Evolutionary conservation across 371 early-diverging fungal species (phyloP).

Genomic region (Mucor circinelloides): DNA sequence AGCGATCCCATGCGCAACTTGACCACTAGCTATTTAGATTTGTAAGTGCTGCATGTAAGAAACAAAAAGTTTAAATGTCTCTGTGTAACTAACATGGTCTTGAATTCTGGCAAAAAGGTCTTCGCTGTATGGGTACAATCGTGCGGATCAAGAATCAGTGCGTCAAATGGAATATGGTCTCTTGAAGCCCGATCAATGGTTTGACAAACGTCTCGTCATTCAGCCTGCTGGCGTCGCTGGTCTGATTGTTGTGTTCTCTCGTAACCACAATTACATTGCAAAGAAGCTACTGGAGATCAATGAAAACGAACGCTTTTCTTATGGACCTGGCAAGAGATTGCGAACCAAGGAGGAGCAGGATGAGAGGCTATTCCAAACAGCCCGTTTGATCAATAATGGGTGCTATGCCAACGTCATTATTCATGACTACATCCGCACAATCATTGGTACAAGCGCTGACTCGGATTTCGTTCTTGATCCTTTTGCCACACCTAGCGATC

Average conservation of each 20-base stretch:
- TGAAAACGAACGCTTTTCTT: slow-evolving; percentile 45
- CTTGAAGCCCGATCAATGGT: slow-evolving; percentile 56
- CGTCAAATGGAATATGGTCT: slow-evolving; percentile 46
- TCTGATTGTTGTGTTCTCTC: slow-evolving; percentile 50
- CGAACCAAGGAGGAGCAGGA: slow-evolving; percentile 42
- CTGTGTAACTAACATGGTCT: not conserved
- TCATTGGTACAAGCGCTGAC: slow-evolving; percentile 42
- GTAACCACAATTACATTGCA: slow-evolving; percentile 62
- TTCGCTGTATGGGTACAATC: slow-evolving; percentile 48
- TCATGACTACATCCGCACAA: slow-evolving; percentile 53
- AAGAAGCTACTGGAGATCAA: slow-evolving; percentile 45
- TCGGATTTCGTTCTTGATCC: slow-evolving; percentile 42
- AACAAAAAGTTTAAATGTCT: not conserved
- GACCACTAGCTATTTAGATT: slow-evolving; percentile 52
- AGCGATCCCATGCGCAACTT: slow-evolving; percentile 41
- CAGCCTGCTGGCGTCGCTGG: slow-evolving; percentile 53
- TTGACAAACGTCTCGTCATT: slow-evolving; percentile 47
- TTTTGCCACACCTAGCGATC: slow-evolving; percentile 17
- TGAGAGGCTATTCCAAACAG: slow-evolving; percentile 56
- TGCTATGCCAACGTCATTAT: slow-evolving; percentile 49
- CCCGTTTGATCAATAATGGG: slow-evolving; percentile 52
- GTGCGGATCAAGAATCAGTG: slow-evolving; percentile 39
- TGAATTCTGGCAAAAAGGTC: slow-evolving; percentile 23
- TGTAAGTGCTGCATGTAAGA: slow-evolving; percentile 22
- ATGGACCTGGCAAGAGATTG: slow-evolving; percentile 27